Conservation (phyloP, 2,329 filamentous ascomycete genomes). For the Geosmithia flava region DNA sequence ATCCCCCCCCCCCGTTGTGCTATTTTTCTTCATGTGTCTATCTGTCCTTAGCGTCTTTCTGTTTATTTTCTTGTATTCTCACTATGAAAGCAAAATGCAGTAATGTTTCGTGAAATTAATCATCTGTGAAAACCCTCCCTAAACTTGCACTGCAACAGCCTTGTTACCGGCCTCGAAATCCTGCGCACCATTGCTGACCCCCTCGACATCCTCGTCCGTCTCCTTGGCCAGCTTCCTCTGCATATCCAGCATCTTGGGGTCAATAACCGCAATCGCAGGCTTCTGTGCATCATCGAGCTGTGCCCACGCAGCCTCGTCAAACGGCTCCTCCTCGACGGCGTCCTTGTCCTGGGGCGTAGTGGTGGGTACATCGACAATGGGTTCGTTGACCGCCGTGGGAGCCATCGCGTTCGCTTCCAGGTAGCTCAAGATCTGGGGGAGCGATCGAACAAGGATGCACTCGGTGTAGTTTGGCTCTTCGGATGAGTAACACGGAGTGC, state of each 20-base stretch:
- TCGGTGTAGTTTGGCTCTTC: conserved; percentile 49
- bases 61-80: too few relatives aligned
- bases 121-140: background rate
- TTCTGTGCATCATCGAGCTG: conserved; percentile 15
- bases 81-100: too few relatives aligned
- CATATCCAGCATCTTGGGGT: conserved; percentile 9
- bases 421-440: conserved; percentile 44
- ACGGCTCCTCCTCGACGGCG: background rate
- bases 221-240: conserved; percentile 12
- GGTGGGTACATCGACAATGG: conserved; percentile 13
- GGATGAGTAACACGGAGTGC: conserved; percentile 59
- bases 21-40: background rate
- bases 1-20: background rate
- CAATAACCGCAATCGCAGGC: conserved; percentile 10
- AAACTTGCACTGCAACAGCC: background rate
- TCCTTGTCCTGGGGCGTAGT: conserved; percentile 4
- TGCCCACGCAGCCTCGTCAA: conserved; percentile 12
- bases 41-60: background rate
- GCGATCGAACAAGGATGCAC: conserved; percentile 44
- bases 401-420: conserved; percentile 40
- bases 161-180: conserved; percentile 4
- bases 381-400: conserved; percentile 24
- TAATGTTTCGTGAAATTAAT: background rate
- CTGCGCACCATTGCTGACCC: conserved; percentile 7
- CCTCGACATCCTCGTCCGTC: conserved; percentile 13